Evolutionary conservation across 1,284 basidiomycete species (phyloP), one percentile per base, ranked within the genome.

Genomic region (Ganoderma sp.): DNA sequence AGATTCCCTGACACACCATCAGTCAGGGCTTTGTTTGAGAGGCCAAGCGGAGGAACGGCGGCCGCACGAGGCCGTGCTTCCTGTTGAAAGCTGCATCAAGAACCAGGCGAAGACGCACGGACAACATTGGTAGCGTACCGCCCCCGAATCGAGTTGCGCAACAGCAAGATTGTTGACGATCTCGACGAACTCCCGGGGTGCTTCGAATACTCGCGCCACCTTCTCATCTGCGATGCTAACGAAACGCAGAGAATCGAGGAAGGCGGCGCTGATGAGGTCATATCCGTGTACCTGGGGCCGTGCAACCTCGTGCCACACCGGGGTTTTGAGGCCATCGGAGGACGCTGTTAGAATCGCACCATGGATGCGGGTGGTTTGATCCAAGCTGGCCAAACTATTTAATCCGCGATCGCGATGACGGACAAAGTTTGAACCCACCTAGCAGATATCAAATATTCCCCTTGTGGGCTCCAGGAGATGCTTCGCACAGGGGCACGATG

Each of bases 231-330:
- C 94, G 58, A 93, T 90, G 73, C 93, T 96, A 19, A 90, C 90
- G 75, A 97, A 95, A 28, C 87, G 88, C 56, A 95, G 81, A 0
- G 92, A 81, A 67, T 87, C 84, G 56, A 98, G 84, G 79, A 95
- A 96, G 2, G 86, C 87, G 1, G 87, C 90, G 69, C 90, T 90
- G n/a, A 96, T 84, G 57, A 98, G 83, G 76, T 98, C 95, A 78
- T 98, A 98, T 6, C 96, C 96, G 79, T 99, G 96, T 22, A 97
- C 90, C 79, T 99, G 96, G 32, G 96, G 96, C 19, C 96, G 89
- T 37, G 88, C 88, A 39, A 98, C 83, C 78, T 98, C 96, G 73
- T 94, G 93, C 96, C 96, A 98, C 2, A 79, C 75, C 0, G 65
- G 41, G 2, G 74, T 77, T 8, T 73, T 68, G n/a, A 72, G 41